A percentile compares a stretch with the other conserved stretches of the same genome.
Evolutionary conservation across 768 basidiomycete genomes (phyloP).

Genomic region (Naematelia encephala): DNA sequence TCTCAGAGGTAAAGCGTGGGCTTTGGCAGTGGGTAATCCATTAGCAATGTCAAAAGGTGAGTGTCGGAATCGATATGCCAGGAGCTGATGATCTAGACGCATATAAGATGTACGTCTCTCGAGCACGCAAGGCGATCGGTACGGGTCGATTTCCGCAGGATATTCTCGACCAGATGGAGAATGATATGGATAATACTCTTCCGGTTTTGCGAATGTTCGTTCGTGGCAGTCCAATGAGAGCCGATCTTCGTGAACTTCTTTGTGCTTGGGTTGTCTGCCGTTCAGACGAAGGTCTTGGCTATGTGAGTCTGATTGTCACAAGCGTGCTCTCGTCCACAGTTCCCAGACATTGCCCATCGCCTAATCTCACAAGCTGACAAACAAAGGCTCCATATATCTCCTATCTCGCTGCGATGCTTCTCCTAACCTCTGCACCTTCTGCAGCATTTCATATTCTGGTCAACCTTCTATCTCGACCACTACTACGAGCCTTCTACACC

Average conservation of each 20-base stretch:
- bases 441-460: slow-evolving; percentile 41
- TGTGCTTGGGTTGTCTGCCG: slow-evolving; percentile 48
- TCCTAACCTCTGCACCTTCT: slow-evolving; percentile 40
- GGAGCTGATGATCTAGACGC: slow-evolving; percentile 24
- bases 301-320: slow-evolving; percentile 32
- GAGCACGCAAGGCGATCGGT: slow-evolving; percentile 37
- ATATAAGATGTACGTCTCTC: slow-evolving; percentile 32
- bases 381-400: slow-evolving; percentile 43
- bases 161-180: slow-evolving; percentile 37
- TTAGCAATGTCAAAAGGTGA: slow-evolving; percentile 45
- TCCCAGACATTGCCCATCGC: neutral
- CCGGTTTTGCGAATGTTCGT: slow-evolving; percentile 36
- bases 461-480: slow-evolving; percentile 46
- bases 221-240: slow-evolving; percentile 39
- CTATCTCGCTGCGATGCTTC: slow-evolving; percentile 44
- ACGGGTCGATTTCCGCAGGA: slow-evolving; percentile 41
- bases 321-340: neutral
- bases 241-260: slow-evolving; percentile 44
- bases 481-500: slow-evolving; percentile 44
- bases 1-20: slow-evolving; percentile 48
- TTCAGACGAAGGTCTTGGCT: slow-evolving; percentile 46
- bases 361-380: neutral
- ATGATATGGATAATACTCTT: slow-evolving; percentile 38
- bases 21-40: slow-evolving; percentile 44
- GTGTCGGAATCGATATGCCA: slow-evolving; percentile 11